These are phyloP conservation scores for Fonsecaea monophora DNA, from an alignment of 2,329 filamentous ascomycete species.

Conservation along the genomic window DNA sequence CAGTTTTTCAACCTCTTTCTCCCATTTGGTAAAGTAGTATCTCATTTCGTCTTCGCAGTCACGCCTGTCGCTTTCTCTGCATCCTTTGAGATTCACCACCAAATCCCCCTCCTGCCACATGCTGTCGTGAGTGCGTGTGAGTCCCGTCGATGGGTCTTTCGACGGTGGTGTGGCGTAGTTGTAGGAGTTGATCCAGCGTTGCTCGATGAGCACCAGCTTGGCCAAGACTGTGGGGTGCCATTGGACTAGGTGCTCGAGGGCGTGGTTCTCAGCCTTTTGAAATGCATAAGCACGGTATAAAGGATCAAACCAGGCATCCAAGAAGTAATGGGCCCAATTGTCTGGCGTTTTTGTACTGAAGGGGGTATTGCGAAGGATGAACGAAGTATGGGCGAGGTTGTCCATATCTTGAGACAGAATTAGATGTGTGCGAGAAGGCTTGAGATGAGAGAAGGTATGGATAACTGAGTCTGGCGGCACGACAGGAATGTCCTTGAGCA, in stretches of 20 bases:
- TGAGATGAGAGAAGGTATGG: constrained; percentile 86
- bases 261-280: constrained; percentile 90
- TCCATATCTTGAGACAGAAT: constrained; percentile 84
- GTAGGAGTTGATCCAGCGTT: constrained; percentile 83
- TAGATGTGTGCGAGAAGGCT: constrained; percentile 77
- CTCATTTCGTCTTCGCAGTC: constrained; percentile 76
- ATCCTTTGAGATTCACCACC: constrained; percentile 78
- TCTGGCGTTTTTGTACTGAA: constrained; percentile 52
- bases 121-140: constrained; percentile 56
- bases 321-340: constrained; percentile 89
- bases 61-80: constrained; percentile 62
- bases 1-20: constrained; percentile 42
- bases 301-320: constrained; percentile 96
- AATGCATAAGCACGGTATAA: constrained; percentile 95
- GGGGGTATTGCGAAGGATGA: constrained; percentile 67
- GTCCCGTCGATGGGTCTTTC: constrained; percentile 45
- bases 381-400: constrained; percentile 77
- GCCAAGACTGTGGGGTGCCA: constrained; percentile 97
- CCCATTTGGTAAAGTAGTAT: constrained; percentile 56
- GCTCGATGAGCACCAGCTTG: constrained; percentile 86
- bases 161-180: constrained; percentile 49
- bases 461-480: constrained; percentile 97
- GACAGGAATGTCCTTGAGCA: constrained; percentile 84
- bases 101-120: constrained; percentile 85
- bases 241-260: constrained; percentile 86